These are phyloP conservation scores for Talaromyces funiculosus DNA, from an alignment of 2,329 filamentous ascomycete species.

Conservation along the genomic window DNA sequence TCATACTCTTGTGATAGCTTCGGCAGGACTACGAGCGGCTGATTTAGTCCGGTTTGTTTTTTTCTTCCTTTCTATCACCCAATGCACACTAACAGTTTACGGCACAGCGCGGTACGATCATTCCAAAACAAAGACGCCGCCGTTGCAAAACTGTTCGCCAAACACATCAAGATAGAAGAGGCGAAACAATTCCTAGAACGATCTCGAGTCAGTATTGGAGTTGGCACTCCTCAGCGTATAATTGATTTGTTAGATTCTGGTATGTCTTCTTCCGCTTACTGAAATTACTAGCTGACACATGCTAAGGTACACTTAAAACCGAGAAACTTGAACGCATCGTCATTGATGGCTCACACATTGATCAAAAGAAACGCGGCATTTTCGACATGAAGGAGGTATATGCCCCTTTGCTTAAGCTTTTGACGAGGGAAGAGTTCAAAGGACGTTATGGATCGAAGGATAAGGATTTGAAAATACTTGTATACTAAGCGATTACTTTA, in stretches of 20 bases:
- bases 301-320: slow-evolving; percentile 61
- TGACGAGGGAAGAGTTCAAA: slow-evolving; percentile 66
- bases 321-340: slow-evolving; percentile 71
- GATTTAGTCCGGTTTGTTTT: slow-evolving; percentile 66
- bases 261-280: slow-evolving; percentile 32
- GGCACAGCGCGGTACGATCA: slow-evolving; percentile 59
- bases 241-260: slow-evolving; percentile 77
- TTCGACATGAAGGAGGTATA: slow-evolving; percentile 94
- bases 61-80: slow-evolving; percentile 3
- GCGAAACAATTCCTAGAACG: slow-evolving; percentile 69
- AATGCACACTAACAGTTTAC: not conserved
- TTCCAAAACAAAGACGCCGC: slow-evolving; percentile 73
- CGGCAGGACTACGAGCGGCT: slow-evolving; percentile 77
- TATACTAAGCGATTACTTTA: slow-evolving; percentile 40
- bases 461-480: slow-evolving; percentile 46
- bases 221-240: slow-evolving; percentile 81
- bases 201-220: slow-evolving; percentile 70
- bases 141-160: slow-evolving; percentile 91
- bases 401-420: slow-evolving; percentile 68
- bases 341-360: slow-evolving; percentile 86
- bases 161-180: slow-evolving; percentile 93
- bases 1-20: slow-evolving; percentile 84
- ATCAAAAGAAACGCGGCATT: slow-evolving; percentile 88
- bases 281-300: not conserved
- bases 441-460: slow-evolving; percentile 57